Percentiles rank a stretch among this genome's conserved stretches.
Evolutionary conservation across 495 filamentous ascomycete species (phyloP).

Genomic region (Durotheca rogersii): DNA sequence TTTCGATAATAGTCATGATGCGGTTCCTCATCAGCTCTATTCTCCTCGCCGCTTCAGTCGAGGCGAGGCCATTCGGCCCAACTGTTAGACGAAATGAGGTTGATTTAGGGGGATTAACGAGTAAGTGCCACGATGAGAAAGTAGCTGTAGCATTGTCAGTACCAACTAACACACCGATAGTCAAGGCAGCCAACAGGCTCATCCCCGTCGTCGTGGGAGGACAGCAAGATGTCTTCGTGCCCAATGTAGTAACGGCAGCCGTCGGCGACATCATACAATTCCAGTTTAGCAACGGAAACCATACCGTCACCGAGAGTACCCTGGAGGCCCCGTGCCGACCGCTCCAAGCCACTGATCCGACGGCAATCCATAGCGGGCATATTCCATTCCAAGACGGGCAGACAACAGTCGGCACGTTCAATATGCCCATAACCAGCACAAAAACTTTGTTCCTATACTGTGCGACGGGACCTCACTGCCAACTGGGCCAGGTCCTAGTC

Average conservation of each 20-base stretch:
- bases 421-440: constrained; percentile 46
- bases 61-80: constrained; percentile 15
- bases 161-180: constrained; percentile 11
- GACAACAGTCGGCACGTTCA: constrained; percentile 44
- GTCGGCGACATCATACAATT: constrained; percentile 54
- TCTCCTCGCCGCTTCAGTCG: constrained; percentile 9
- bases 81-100: constrained; percentile 3
- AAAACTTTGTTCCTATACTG: constrained; percentile 56
- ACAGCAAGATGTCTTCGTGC: constrained; percentile 32
- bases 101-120: constrained; percentile 10
- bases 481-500: constrained; percentile 52
- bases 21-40: constrained; percentile 7
- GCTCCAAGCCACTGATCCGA: constrained; percentile 31
- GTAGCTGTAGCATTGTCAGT: neutral
- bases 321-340: constrained; percentile 54
- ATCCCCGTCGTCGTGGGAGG: constrained; percentile 29
- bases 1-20: constrained; percentile 9
- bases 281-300: constrained; percentile 47
- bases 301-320: constrained; percentile 29
- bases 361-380: constrained; percentile 29
- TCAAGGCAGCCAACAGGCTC: constrained; percentile 20
- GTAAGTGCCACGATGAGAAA: constrained; percentile 2
- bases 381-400: constrained; percentile 38
- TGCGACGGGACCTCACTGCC: constrained; percentile 49
- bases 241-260: constrained; percentile 42